Evolutionary conservation across 176 grass and related monocot species (phyloP).

Genomic region (Otatea glauca): DNA sequence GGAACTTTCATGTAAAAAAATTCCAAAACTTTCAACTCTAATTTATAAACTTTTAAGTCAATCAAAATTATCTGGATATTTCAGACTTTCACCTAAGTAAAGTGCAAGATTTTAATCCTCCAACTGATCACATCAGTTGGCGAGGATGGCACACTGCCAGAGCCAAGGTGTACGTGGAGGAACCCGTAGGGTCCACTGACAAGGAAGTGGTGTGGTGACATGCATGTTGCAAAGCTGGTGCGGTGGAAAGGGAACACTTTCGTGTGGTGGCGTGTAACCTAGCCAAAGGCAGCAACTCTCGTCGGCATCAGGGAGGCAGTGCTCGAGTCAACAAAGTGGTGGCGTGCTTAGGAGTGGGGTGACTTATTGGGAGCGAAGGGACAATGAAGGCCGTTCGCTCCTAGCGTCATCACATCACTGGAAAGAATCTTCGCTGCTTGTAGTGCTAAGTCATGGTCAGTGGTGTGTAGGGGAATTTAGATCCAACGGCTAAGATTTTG

Average conservation of each 20-base stretch:
- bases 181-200: too few relatives aligned
- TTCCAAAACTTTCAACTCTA: too few relatives aligned
- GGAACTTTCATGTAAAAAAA: too few relatives aligned
- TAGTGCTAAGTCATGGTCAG: not conserved
- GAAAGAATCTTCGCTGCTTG: not conserved
- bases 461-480: not conserved
- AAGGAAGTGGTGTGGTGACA: not conserved
- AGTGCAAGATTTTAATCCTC: too few relatives aligned
- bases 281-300: not conserved
- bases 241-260: not conserved
- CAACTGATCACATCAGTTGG: too few relatives aligned
- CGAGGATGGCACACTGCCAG: accelerated
- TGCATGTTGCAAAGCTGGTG: not conserved
- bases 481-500: not conserved
- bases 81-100: too few relatives aligned
- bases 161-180: too few relatives aligned
- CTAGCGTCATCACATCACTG: not conserved
- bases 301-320: accelerated
- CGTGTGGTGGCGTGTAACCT: not conserved
- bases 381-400: not conserved
- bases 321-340: not conserved
- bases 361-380: not conserved
- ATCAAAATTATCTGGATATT: too few relatives aligned
- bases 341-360: not conserved
- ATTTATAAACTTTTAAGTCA: too few relatives aligned